Evolutionary conservation across 2,329 filamentous ascomycete genomes (phyloP).

Genomic region (Epichloe uncinata): DNA sequence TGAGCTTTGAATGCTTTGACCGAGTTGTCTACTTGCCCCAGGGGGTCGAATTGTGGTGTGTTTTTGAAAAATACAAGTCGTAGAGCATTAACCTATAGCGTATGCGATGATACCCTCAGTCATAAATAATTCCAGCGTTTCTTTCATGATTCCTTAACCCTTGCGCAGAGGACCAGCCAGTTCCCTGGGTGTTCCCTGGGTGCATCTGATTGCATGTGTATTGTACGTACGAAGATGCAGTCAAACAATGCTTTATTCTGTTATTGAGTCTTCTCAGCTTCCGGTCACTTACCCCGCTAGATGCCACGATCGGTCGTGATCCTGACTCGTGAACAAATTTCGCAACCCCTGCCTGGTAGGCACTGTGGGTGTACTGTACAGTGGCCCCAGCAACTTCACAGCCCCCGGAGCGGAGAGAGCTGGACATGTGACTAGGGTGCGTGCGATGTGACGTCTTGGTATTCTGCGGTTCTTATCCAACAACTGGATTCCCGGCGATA

Average conservation of each 20-base stretch:
- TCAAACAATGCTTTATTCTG: too few species aligned
- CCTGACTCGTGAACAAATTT: background rate
- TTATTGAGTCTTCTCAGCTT: too few species aligned
- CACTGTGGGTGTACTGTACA: too few species aligned
- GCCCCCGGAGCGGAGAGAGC: background rate
- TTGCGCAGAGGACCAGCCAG: background rate
- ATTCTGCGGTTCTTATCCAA: too few species aligned
- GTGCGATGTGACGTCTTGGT: background rate
- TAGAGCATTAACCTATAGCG: background rate
- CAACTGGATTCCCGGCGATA: too few species aligned
- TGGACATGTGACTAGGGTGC: background rate
- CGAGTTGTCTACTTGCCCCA: background rate
- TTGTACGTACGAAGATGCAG: too few species aligned
- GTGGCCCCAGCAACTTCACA: background rate
- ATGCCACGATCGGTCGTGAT: too few species aligned
- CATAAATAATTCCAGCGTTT: background rate
- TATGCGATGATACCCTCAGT: background rate
- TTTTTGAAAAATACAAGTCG: background rate
- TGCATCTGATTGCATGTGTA: too few species aligned
- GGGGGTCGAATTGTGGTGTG: too few species aligned
- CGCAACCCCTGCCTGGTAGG: too few species aligned
- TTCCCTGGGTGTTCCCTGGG: too few species aligned
- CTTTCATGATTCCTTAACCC: background rate
- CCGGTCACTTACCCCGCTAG: too few species aligned
- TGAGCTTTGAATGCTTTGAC: constrained; percentile 25